phyloP scores from a whole-genome alignment of 2,329 filamentous ascomycete genomes.

The Colletotrichum salicis region DNA sequence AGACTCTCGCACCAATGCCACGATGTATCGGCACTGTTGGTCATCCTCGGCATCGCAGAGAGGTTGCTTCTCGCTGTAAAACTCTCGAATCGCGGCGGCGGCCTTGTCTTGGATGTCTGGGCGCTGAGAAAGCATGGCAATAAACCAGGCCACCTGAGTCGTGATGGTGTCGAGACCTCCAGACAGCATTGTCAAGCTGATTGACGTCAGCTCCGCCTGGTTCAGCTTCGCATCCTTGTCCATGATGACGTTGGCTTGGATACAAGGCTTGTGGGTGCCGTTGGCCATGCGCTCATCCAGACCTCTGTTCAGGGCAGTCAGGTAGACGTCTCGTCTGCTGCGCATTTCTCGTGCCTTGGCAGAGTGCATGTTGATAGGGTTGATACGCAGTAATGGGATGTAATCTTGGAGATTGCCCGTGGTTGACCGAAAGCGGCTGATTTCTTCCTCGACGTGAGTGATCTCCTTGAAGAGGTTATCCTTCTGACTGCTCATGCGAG shows the following conservation, averaged over 20 bases:
- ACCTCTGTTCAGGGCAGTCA: slow-evolving; percentile 65
- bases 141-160: slow-evolving; percentile 72
- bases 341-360: slow-evolving; percentile 69
- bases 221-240: slow-evolving; percentile 72
- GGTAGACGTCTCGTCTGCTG: slow-evolving; percentile 68
- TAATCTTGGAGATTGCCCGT: slow-evolving; percentile 72
- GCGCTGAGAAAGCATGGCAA: slow-evolving; percentile 67
- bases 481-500: slow-evolving; percentile 65
- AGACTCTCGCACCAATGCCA: slow-evolving; percentile 71
- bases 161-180: slow-evolving; percentile 75
- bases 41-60: slow-evolving; percentile 71
- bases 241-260: slow-evolving; percentile 73
- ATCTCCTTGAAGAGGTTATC: slow-evolving; percentile 71
- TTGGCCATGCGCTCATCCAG: slow-evolving; percentile 70
- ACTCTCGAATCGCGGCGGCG: slow-evolving; percentile 63
- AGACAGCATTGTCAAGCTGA: slow-evolving; percentile 75
- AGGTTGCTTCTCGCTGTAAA: slow-evolving; percentile 62
- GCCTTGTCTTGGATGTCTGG: slow-evolving; percentile 73
- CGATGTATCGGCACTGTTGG: slow-evolving; percentile 71
- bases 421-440: slow-evolving; percentile 68
- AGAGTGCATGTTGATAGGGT: slow-evolving; percentile 70
- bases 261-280: slow-evolving; percentile 71
- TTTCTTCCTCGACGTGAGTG: slow-evolving; percentile 70
- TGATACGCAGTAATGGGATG: slow-evolving; percentile 67
- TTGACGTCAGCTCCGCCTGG: slow-evolving; percentile 71